phyloP scores from a whole-genome alignment of 805 yeast genomes.

The Metschnikowia arizonensis region DNA sequence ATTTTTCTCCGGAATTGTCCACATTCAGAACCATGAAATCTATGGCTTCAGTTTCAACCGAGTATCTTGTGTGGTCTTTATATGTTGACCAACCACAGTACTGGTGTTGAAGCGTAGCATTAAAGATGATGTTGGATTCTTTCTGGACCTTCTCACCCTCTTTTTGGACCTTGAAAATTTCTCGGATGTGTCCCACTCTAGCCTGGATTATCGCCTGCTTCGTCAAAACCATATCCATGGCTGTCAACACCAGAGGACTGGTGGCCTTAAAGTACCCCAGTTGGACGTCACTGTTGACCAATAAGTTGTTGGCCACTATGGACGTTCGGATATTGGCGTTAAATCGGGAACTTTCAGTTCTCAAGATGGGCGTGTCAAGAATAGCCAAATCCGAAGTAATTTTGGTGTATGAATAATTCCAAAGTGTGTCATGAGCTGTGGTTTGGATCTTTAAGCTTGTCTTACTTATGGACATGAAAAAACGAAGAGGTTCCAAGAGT shows the following conservation, averaged over 20 bases:
- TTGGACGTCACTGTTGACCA: slow-evolving; percentile 17
- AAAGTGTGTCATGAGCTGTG: neutral
- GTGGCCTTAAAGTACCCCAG: slow-evolving; percentile 32
- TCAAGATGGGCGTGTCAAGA: slow-evolving; percentile 16
- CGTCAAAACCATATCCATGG: slow-evolving; percentile 17
- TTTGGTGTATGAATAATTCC: slow-evolving; percentile 9
- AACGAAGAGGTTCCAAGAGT: slow-evolving; percentile 9
- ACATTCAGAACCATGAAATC: slow-evolving; percentile 24
- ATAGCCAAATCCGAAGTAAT: slow-evolving; percentile 19
- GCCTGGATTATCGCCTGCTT: slow-evolving; percentile 7
- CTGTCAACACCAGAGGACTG: slow-evolving; percentile 22
- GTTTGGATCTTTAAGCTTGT: slow-evolving; percentile 3
- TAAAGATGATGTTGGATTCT: slow-evolving; percentile 24
- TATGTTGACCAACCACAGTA: slow-evolving; percentile 36
- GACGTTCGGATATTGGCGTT: slow-evolving; percentile 16
- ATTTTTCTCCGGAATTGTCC: neutral
- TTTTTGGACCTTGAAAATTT: neutral
- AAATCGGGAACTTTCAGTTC: slow-evolving; percentile 28
- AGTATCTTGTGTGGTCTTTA: slow-evolving; percentile 28
- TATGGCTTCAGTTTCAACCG: slow-evolving; percentile 35
- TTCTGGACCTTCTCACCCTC: no score
- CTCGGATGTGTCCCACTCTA: slow-evolving; percentile 10
- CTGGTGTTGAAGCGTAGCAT: slow-evolving; percentile 25
- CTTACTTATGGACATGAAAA: slow-evolving; percentile 7
- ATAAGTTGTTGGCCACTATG: slow-evolving; percentile 8